A percentile compares a stretch with the other conserved stretches of the same genome.
Evolutionary conservation across 2,329 filamentous ascomycete species (phyloP).

Genomic region (Botrytis fabae): DNA sequence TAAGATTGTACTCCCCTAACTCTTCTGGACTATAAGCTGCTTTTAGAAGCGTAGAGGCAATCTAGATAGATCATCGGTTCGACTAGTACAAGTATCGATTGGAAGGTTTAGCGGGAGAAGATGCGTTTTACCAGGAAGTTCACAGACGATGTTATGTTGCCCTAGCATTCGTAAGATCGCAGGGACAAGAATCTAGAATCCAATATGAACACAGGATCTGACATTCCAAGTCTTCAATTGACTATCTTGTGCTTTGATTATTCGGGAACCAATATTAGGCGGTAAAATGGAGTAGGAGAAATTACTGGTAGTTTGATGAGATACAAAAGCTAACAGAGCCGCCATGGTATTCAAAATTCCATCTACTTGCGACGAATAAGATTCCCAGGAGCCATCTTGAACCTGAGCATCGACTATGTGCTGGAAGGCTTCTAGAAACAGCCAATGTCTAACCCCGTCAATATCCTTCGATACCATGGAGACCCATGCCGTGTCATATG

Average conservation of each 20-base stretch:
- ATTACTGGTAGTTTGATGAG: conserved; percentile 3
- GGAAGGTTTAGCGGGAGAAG: conserved; percentile 29
- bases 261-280: not conserved
- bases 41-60: conserved; percentile 2
- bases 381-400: not conserved
- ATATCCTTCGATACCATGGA: conserved; percentile 3
- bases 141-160: not conserved
- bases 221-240: conserved; percentile 20
- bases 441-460: not conserved
- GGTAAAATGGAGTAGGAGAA: not conserved
- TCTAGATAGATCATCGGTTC: not conserved
- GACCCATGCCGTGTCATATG: conserved; percentile 16
- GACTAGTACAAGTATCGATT: not conserved
- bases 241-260: not conserved
- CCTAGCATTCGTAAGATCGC: conserved; percentile 6
- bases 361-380: conserved; percentile 4
- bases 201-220: conserved; percentile 11
- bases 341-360: conserved; percentile 19
- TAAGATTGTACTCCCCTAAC: not conserved
- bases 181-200: conserved; percentile 21
- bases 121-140: not conserved
- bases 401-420: not conserved
- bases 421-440: conserved; percentile 5
- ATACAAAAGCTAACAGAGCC: conserved; percentile 16
- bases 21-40: not conserved